These are phyloP conservation scores for Ogataea degrootiae DNA, from an alignment of 805 yeast species.

Conservation along the genomic window DNA sequence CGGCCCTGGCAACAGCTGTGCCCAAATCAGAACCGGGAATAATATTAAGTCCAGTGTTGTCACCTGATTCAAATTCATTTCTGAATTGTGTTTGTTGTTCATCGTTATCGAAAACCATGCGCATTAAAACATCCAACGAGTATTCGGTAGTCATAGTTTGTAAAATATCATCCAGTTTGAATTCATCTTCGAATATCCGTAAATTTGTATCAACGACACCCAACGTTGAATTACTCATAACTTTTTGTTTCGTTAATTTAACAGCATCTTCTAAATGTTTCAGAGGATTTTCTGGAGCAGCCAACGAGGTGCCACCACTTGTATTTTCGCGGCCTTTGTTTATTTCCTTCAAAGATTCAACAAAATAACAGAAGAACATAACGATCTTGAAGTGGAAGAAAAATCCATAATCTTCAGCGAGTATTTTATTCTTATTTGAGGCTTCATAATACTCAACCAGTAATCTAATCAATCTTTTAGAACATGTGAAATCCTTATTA, in stretches of 20 bases:
- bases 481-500: conserved; percentile 1
- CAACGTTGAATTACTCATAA: background rate
- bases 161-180: conserved; percentile 3
- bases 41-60: background rate
- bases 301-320: no score
- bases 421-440: conserved; percentile 2
- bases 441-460: conserved; percentile 12
- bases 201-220: conserved; percentile 5
- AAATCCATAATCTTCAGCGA: conserved; percentile 14
- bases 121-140: conserved; percentile 1
- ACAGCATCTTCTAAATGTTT: background rate
- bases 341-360: conserved; percentile 8
- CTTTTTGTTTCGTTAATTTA: conserved; percentile 1
- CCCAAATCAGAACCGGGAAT: no score
- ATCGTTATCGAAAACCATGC: conserved; percentile 1
- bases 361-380: conserved; percentile 13
- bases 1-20: no score
- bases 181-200: background rate
- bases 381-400: conserved; percentile 13
- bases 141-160: conserved; percentile 3
- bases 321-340: no score
- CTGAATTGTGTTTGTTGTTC: background rate
- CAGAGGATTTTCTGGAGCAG: background rate
- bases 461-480: conserved; percentile 11
- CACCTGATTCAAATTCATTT: background rate